These are phyloP conservation scores for Stagonosporopsis tanaceti DNA, from an alignment of 2,329 filamentous ascomycete species.

Conservation along the genomic window DNA sequence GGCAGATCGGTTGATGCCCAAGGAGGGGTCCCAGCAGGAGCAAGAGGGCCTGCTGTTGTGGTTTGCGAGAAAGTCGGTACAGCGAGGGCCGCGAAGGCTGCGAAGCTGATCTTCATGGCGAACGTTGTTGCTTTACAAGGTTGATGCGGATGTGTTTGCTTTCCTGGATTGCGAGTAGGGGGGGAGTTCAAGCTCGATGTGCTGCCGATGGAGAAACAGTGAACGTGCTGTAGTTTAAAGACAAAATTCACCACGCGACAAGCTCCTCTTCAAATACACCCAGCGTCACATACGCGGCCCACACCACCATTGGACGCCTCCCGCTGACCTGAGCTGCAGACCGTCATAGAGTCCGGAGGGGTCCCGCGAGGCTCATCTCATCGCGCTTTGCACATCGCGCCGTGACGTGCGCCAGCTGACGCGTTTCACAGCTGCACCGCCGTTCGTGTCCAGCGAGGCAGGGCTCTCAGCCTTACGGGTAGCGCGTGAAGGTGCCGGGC, in stretches of 20 bases:
- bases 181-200: neutral
- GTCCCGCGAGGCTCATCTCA: conserved; percentile 22
- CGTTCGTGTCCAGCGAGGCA: neutral
- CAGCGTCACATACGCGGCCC: conserved; percentile 17
- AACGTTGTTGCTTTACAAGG: conserved; percentile 6
- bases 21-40: conserved; percentile 21
- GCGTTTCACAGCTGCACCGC: conserved; percentile 8
- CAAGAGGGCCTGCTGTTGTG: conserved; percentile 2
- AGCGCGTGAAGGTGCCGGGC: neutral
- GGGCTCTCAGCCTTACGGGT: conserved; percentile 13
- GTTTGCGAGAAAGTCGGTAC: conserved; percentile 5
- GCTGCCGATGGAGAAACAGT: neutral
- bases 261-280: conserved; percentile 12
- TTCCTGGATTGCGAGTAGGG: neutral
- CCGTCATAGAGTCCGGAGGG: conserved; percentile 21
- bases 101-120: conserved; percentile 17
- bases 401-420: conserved; percentile 20
- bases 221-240: neutral
- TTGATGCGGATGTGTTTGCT: neutral
- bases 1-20: conserved; percentile 33
- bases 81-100: conserved; percentile 9
- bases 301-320: conserved; percentile 13
- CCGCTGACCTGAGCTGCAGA: conserved; percentile 7
- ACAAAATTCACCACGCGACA: neutral
- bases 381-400: neutral